Percentiles rank a stretch among this genome's conserved stretches.
Evolutionary conservation across 225 moss, liverwort and hornwort species (phyloP).

Genomic region (Lunularia cruciata): DNA sequence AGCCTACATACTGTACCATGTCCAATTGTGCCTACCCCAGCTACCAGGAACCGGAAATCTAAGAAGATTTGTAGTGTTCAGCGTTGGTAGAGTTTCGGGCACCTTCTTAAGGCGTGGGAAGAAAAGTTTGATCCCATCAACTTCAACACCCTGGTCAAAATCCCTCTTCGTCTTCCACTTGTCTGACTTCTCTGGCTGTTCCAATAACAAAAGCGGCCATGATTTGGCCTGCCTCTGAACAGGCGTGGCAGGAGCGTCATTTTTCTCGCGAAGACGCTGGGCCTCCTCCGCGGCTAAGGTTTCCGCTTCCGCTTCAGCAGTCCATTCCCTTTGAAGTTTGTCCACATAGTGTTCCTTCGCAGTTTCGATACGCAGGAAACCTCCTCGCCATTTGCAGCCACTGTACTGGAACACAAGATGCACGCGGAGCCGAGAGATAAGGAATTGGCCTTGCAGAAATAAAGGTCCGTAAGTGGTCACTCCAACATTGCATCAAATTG

Average conservation of each 20-base stretch:
- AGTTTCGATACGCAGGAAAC: conserved; percentile 71
- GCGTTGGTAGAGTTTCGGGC: not conserved
- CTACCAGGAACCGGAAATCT: no score
- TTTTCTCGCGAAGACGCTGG: not conserved
- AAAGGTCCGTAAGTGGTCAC: no score
- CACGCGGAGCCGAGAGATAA: not conserved
- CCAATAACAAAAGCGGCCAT: conserved; percentile 17
- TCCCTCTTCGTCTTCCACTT: conserved; percentile 19
- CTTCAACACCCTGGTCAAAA: conserved; percentile 9
- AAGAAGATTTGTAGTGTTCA: no score
- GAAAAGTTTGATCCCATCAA: conserved; percentile 36
- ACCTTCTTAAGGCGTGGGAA: conserved; percentile 47
- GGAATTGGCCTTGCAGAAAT: no score
- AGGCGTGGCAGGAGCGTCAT: not conserved
- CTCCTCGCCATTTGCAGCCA: conserved; percentile 96
- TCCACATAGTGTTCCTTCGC: conserved; percentile 73
- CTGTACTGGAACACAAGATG: conserved; percentile 60
- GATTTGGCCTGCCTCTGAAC: conserved; percentile 17
- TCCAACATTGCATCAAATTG: no score
- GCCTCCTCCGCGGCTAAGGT: not conserved
- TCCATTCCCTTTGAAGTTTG: conserved; percentile 76
- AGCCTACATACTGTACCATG: no score
- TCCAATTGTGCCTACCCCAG: no score
- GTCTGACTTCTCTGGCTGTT: conserved; percentile 23
- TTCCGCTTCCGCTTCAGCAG: conserved; percentile 44